Percentiles rank a stretch among this genome's conserved stretches.
These are phyloP conservation scores for Triticum urartu DNA, from an alignment of 176 grass and related monocot species.

Conservation along the genomic window DNA sequence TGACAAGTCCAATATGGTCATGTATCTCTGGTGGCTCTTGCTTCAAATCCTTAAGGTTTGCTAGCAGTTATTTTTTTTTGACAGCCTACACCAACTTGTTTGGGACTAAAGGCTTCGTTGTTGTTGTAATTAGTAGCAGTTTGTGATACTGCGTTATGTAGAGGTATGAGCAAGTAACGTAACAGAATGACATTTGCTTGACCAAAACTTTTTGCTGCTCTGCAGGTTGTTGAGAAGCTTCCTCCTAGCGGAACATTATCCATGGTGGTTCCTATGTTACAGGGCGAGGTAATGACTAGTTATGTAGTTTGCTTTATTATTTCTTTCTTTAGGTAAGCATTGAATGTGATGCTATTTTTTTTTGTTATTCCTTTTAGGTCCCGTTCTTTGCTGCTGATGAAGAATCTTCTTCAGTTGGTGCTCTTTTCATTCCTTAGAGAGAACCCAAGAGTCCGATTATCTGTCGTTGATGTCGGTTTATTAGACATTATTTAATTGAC, in stretches of 20 bases:
- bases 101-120: too few relatives aligned
- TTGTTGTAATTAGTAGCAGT: not conserved
- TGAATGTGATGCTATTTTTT: too few relatives aligned
- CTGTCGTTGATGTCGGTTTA: not conserved
- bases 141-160: not conserved
- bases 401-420: constrained; percentile 65
- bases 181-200: not conserved
- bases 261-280: constrained; percentile 72
- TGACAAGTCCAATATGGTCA: constrained; percentile 58
- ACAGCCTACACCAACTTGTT: not conserved
- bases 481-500: not conserved
- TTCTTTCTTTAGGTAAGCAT: not conserved
- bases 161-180: not conserved
- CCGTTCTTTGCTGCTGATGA: constrained; percentile 80
- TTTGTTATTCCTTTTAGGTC: constrained; percentile 14
- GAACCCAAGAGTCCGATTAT: constrained; percentile 83
- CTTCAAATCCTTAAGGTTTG: constrained; percentile 75
- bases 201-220: constrained; percentile 21
- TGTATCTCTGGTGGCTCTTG: constrained; percentile 45
- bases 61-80: constrained; percentile 28
- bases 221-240: constrained; percentile 84
- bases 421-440: constrained; percentile 78
- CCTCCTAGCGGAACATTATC: constrained; percentile 53
- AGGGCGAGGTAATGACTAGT: constrained; percentile 53
- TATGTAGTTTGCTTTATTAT: too few relatives aligned